phyloP scores from a whole-genome alignment of 768 basidiomycete species.

The Tulasnella sp. region DNA sequence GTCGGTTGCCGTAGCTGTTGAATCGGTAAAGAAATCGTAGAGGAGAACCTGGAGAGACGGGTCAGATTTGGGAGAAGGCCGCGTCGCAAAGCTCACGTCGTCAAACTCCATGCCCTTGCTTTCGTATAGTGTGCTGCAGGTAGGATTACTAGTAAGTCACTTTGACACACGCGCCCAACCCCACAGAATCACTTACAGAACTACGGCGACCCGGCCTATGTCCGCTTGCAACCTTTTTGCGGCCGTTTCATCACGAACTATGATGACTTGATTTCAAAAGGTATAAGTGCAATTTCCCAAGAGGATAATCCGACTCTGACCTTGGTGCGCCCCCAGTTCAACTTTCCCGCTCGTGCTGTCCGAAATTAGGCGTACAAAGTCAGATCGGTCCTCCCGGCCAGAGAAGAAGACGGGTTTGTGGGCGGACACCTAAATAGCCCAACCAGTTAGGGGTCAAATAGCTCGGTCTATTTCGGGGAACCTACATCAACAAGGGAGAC shows the following conservation, averaged over 20 bases:
- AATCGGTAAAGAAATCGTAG: slow-evolving; percentile 72
- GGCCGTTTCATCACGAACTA: too few relatives aligned
- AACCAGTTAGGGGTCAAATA: too few relatives aligned
- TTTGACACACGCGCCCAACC: too few relatives aligned
- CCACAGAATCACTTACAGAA: too few relatives aligned
- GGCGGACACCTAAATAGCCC: not conserved
- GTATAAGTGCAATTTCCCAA: too few relatives aligned
- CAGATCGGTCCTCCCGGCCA: not conserved
- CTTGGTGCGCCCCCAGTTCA: slow-evolving; percentile 20
- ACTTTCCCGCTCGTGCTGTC: not conserved
- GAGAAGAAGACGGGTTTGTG: not conserved
- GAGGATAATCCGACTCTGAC: too few relatives aligned
- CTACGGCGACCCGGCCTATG: too few relatives aligned
- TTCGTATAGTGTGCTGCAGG: slow-evolving; percentile 51
- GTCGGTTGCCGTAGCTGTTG: slow-evolving; percentile 46
- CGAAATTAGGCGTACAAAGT: not conserved
- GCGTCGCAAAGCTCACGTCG: slow-evolving; percentile 42
- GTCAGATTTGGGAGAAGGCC: too few relatives aligned
- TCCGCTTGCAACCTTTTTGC: too few relatives aligned
- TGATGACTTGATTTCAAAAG: too few relatives aligned
- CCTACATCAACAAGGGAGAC: slow-evolving; percentile 39
- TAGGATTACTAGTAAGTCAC: too few relatives aligned
- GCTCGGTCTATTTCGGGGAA: too few relatives aligned
- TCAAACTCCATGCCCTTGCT: slow-evolving; percentile 67
- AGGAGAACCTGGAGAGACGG: slow-evolving; percentile 52